Evolutionary conservation across 345 rosid genomes (phyloP).

Genomic region (Citrus unshiu): DNA sequence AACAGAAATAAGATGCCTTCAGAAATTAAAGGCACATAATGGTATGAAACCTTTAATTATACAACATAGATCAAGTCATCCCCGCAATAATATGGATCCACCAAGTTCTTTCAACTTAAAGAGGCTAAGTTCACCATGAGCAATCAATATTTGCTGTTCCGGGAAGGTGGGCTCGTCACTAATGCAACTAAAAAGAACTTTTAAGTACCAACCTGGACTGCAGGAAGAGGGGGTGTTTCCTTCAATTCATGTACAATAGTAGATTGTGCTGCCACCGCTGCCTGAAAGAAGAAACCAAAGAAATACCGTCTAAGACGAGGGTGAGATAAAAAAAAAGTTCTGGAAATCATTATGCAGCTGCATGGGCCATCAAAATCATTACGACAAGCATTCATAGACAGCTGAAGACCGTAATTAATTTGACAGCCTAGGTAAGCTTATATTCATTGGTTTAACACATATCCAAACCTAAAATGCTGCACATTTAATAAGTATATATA

Average conservation of each 20-base stretch:
- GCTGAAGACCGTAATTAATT: not conserved
- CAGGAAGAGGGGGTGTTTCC: conserved; percentile 42
- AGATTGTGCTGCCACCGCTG: conserved; percentile 78
- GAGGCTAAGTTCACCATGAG: not conserved
- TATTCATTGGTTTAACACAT: not conserved
- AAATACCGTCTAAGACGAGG: not conserved
- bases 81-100: not conserved
- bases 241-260: conserved; percentile 49
- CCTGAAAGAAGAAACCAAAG: conserved; percentile 40
- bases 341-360: not conserved
- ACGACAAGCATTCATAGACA: not conserved
- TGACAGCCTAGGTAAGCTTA: not conserved
- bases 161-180: not conserved
- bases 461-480: not conserved
- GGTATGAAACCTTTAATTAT: not conserved
- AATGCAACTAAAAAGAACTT: not conserved
- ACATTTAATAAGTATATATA: not conserved
- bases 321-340: not conserved
- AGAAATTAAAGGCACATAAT: not conserved
- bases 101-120: not conserved
- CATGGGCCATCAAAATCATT: not conserved
- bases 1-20: conserved; percentile 1
- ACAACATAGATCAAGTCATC: not conserved
- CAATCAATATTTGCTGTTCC: not conserved
- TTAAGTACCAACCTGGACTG: conserved; percentile 41